Percentiles rank a stretch among this genome's conserved stretches.
Evolutionary conservation across 148 eudicot genomes (phyloP).

Genomic region (Vaccinium corymbosum): DNA sequence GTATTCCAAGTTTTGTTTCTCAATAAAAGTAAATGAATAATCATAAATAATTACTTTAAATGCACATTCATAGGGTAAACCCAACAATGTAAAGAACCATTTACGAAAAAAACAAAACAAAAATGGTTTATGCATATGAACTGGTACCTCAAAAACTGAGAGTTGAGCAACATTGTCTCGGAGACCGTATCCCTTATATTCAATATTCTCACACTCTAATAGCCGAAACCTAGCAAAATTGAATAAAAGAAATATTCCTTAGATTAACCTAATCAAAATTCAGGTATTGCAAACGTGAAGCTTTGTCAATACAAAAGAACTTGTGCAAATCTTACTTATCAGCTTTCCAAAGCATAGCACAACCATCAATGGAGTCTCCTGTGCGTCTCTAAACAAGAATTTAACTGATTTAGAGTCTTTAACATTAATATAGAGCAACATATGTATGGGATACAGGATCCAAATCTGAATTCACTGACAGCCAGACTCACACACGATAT

Average conservation of each 20-base stretch:
- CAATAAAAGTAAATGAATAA: not conserved
- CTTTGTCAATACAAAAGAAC: not conserved
- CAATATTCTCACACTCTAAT: slow-evolving; percentile 27
- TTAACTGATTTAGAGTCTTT: not conserved
- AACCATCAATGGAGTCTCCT: slow-evolving; percentile 33
- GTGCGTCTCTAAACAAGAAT: slow-evolving; percentile 28
- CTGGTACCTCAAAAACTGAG: slow-evolving; percentile 33
- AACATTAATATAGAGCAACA: not conserved
- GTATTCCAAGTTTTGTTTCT: not conserved
- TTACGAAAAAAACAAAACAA: not conserved
- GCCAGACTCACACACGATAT: not conserved
- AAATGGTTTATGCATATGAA: not conserved
- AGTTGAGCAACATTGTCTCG: slow-evolving; percentile 41
- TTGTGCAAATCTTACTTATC: slow-evolving; percentile 24
- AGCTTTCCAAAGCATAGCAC: slow-evolving; percentile 40
- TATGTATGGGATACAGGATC: not conserved
- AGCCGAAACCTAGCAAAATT: slow-evolving; percentile 26
- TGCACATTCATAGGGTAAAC: not conserved
- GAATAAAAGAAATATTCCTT: not conserved
- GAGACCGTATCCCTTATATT: slow-evolving; percentile 30
- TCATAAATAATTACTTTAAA: not conserved
- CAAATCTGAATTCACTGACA: not conserved
- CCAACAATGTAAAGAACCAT: not conserved
- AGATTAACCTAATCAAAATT: not conserved
- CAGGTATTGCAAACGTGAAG: not conserved